Conservation (phyloP, 805 yeast species). For the Metschnikowia gelsemii region DNA sequence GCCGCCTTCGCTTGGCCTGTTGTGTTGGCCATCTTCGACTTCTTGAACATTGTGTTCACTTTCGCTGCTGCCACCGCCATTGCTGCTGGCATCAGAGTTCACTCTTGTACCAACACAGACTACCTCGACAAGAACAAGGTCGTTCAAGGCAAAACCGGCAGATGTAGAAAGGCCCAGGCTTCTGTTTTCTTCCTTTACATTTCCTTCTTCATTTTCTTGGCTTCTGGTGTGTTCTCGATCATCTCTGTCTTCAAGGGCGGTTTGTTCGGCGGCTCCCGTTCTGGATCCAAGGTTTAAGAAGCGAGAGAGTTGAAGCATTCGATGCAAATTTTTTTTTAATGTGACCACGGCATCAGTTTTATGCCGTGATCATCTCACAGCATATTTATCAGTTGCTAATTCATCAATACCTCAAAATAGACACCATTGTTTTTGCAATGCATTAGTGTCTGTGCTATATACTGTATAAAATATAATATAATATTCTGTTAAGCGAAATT, state of each 20-base stretch:
- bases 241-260: slow-evolving; percentile 59
- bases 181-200: slow-evolving; percentile 80
- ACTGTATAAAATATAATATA: slow-evolving; percentile 9
- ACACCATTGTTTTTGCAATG: neutral
- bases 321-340: neutral
- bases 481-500: neutral
- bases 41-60: slow-evolving; percentile 86
- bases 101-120: slow-evolving; percentile 75
- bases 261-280: slow-evolving; percentile 33
- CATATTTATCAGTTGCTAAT: too few relatives aligned
- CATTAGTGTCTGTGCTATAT: slow-evolving; percentile 1
- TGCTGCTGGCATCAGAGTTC: slow-evolving; percentile 85
- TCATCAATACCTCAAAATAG: slow-evolving; percentile 4
- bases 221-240: slow-evolving; percentile 56
- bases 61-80: slow-evolving; percentile 93
- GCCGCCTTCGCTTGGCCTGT: slow-evolving; percentile 86
- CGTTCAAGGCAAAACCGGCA: slow-evolving; percentile 70
- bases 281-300: slow-evolving; percentile 10
- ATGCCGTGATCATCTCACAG: neutral
- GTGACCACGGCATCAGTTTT: neutral
- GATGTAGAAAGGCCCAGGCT: slow-evolving; percentile 97
- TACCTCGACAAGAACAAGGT: slow-evolving; percentile 68
- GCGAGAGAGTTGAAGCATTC: neutral
- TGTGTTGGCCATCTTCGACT: slow-evolving; percentile 70
- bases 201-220: slow-evolving; percentile 72